Evolutionary conservation across 345 rosid genomes (phyloP), one percentile per base, ranked within the genome.

Genomic region (Acer saccharum): DNA sequence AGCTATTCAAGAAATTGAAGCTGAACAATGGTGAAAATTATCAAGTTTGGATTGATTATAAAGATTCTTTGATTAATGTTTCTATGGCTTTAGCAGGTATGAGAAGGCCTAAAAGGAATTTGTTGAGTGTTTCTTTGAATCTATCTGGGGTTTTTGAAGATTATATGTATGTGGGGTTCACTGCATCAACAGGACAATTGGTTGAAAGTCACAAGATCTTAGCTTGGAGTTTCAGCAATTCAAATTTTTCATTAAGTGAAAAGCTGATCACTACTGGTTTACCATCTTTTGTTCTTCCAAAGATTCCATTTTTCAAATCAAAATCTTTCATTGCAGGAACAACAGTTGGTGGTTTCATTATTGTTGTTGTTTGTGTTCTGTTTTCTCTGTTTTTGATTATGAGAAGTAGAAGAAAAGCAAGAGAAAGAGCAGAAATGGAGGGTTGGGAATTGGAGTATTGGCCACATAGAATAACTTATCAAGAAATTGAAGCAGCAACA

Each of bases 391-490:
- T 81, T 41, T 67, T 82, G n/a, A 77, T 90, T 14, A 87, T 81
- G 86, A 87, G 87, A 69, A 89, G 68, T 83, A 77, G 71, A 52
- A 80, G 87, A 78, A 88, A 4, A 44, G 90, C 83, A 0, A 81
- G 83, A 78, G 88, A 84, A 83, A 86, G 85, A 76, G 96, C 85
- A 0, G 86, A 81, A 69, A 89, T 89, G 89, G 98, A 95, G 77
- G 92, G 86, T 6, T 95, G 97, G 97, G 98, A 95, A 74, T 80
- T 88, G 85, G 97, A 94, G 83, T 94, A 93, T 73, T 93, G 98
- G 98, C 97, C 98, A 0, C 94, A 94, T 27, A 21, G 91, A 77
- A 84, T 91, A 7, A 43, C 86, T 1, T 89, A 87, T 46, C 87
- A 85, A 68, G 90, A 94, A 79, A 89, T 91, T 5, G 90, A 88